Evolutionary conservation across 306 rosid species (phyloP).

Genomic region (Erythrophleum fordii): DNA sequence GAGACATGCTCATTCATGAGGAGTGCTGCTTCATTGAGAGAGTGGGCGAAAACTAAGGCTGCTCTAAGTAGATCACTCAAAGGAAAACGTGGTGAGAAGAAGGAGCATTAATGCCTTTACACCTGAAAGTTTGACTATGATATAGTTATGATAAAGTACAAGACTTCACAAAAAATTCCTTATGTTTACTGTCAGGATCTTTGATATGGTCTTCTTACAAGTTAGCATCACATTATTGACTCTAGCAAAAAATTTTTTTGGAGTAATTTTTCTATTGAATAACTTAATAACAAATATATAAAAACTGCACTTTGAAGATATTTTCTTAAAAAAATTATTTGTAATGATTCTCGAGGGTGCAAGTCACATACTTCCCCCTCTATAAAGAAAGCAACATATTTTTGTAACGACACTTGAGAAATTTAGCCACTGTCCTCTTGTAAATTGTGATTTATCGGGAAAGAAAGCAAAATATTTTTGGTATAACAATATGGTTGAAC

Average conservation of each 20-base stretch:
- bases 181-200: background rate
- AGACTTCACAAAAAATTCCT: background rate
- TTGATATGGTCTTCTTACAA: background rate
- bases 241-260: background rate
- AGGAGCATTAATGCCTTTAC: slow-evolving; percentile 15
- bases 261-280: too few species aligned
- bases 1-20: slow-evolving; percentile 83
- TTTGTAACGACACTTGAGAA: too few species aligned
- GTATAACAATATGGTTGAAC: too few species aligned
- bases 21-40: slow-evolving; percentile 68
- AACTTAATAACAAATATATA: background rate
- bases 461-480: too few species aligned
- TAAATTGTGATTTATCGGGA: too few species aligned
- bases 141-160: background rate
- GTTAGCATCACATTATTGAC: background rate
- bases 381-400: too few species aligned
- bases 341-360: too few species aligned
- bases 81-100: slow-evolving; percentile 57
- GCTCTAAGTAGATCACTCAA: slow-evolving; percentile 71
- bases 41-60: slow-evolving; percentile 77
- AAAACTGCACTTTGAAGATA: background rate
- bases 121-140: background rate
- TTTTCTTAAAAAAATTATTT: too few species aligned
- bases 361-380: background rate
- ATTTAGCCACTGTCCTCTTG: too few species aligned